phyloP scores from a whole-genome alignment of 371 early-diverging fungal species.

The Ordospora pajunii region DNA sequence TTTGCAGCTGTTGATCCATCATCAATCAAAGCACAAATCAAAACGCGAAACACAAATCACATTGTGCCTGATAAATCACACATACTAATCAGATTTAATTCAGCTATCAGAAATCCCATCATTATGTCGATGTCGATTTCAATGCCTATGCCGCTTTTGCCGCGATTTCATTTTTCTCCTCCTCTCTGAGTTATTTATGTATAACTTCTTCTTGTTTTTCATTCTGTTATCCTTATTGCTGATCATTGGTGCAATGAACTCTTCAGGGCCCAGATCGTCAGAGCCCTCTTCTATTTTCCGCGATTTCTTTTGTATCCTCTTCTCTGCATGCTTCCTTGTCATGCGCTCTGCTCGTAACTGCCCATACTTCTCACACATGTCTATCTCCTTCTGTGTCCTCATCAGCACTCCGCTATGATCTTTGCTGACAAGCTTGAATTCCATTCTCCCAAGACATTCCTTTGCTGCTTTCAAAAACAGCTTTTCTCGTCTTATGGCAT shows the following conservation, averaged over 20 bases:
- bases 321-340: constrained; percentile 4
- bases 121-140: neutral
- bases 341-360: neutral
- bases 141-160: constrained; percentile 17
- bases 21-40: neutral
- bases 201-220: constrained; percentile 24
- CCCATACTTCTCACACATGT: constrained; percentile 3
- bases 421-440: neutral
- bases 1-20: neutral
- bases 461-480: constrained; percentile 20
- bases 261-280: neutral
- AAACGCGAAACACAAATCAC: neutral
- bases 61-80: neutral
- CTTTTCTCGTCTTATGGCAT: constrained; percentile 23
- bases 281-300: neutral
- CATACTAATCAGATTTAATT: too few relatives aligned
- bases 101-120: too few relatives aligned
- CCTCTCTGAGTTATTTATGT: neutral
- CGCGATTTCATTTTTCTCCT: constrained; percentile 9
- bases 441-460: neutral
- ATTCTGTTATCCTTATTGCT: constrained; percentile 10
- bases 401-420: neutral
- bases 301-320: neutral
- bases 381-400: constrained; percentile 26
- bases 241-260: constrained; percentile 12